Conservation (phyloP, 179 eudicot genomes). For the Beta macrorhiza region DNA sequence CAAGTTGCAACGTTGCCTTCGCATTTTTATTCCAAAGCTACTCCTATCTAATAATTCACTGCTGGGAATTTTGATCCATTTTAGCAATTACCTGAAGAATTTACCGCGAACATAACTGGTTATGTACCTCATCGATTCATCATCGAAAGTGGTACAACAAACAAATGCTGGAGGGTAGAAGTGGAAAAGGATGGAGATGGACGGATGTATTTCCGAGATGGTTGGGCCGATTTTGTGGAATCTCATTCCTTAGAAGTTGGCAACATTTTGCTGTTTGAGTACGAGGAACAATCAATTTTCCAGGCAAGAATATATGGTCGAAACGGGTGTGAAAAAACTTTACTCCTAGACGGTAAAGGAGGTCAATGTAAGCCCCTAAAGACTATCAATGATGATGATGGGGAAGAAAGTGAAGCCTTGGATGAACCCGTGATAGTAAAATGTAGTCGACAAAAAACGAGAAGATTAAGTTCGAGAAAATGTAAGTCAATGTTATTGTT, state of each 20-base stretch:
- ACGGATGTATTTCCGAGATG: constrained; percentile 28
- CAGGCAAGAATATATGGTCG: constrained; percentile 28
- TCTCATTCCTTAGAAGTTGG: constrained; percentile 32
- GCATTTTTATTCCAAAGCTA: background rate
- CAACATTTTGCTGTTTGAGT: constrained; percentile 30
- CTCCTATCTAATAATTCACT: background rate
- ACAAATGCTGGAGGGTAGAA: constrained; percentile 33
- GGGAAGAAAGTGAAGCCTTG: constrained; percentile 17
- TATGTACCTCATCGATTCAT: constrained; percentile 36
- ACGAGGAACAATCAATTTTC: constrained; percentile 32
- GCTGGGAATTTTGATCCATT: background rate
- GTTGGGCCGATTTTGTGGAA: constrained; percentile 36
- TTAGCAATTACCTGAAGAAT: constrained; percentile 38
- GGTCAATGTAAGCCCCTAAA: constrained; percentile 16
- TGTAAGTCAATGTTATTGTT: constrained; percentile 6
- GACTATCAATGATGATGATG: constrained; percentile 14
- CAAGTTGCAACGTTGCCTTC: background rate
- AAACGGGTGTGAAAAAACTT: constrained; percentile 29
- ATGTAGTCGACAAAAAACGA: background rate
- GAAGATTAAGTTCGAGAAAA: constrained; percentile 8
- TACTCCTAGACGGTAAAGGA: background rate
- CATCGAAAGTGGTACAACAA: constrained; percentile 26
- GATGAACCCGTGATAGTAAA: background rate
- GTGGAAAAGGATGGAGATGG: constrained; percentile 31
- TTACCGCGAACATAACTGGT: constrained; percentile 23